Percentiles rank a stretch among this genome's conserved stretches.
phyloP scores from a whole-genome alignment of 768 basidiomycete species.

The Heimioporus sp. region DNA sequence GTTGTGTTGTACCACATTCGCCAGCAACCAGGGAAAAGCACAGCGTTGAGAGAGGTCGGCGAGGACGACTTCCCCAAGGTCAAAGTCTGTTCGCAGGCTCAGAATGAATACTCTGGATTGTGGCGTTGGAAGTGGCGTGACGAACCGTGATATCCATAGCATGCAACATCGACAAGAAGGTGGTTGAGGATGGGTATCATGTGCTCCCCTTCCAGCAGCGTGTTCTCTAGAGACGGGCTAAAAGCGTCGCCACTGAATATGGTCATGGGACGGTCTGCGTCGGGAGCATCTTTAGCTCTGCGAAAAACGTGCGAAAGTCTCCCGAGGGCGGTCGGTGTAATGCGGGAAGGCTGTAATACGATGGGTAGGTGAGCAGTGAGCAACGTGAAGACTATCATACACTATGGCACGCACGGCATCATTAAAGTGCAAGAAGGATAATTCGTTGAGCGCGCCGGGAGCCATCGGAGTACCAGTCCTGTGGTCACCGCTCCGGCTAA shows the following conservation, averaged over 20 bases:
- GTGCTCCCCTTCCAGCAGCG: conserved; percentile 8
- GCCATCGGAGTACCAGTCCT: not conserved
- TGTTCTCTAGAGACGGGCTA: conserved; percentile 6
- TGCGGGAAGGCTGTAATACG: conserved; percentile 5
- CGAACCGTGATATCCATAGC: conserved; percentile 8
- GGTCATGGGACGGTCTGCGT: not conserved
- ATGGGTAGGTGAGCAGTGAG: not conserved
- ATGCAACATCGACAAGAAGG: conserved; percentile 9
- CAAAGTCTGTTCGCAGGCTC: not conserved
- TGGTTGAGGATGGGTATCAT: conserved; percentile 5
- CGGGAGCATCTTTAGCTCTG: not conserved
- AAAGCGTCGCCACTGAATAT: conserved; percentile 11
- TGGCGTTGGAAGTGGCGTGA: too few species aligned
- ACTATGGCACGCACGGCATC: conserved; percentile 6
- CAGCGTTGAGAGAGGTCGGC: conserved; percentile 5
- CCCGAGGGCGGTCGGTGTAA: conserved; percentile 1
- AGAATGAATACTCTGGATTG: not conserved
- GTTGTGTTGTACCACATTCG: conserved; percentile 6
- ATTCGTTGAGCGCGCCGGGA: not conserved
- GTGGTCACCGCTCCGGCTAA: not conserved
- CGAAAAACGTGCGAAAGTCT: conserved; percentile 2
- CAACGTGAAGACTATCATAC: not conserved
- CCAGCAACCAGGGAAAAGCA: conserved; percentile 10
- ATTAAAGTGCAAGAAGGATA: conserved; percentile 8
- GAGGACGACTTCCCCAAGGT: conserved; percentile 7